A percentile compares a stretch with the other conserved stretches of the same genome.
phyloP scores from a whole-genome alignment of 371 early-diverging fungal genomes.

The Syncephalis plumigaleata region DNA sequence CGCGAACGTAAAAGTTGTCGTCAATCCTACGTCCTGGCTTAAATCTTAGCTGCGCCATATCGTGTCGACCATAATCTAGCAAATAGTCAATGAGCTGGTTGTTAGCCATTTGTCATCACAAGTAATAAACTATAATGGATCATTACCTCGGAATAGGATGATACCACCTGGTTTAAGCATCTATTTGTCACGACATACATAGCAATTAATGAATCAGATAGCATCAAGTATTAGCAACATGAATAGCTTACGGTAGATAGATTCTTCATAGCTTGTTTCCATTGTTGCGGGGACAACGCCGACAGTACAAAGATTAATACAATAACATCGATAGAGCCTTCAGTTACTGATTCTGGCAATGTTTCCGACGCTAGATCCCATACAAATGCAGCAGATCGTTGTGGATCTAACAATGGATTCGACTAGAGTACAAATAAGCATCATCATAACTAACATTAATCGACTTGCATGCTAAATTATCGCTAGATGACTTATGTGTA shows the following conservation, averaged over 20 bases:
- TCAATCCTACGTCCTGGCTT: constrained; percentile 54
- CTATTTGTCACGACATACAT: too few species aligned
- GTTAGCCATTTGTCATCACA: constrained; percentile 8
- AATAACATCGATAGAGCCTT: constrained; percentile 51
- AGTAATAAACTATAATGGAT: too few species aligned
- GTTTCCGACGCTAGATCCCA: constrained; percentile 56
- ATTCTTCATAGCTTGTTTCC: constrained; percentile 42
- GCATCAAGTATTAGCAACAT: too few species aligned
- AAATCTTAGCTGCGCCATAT: constrained; percentile 80
- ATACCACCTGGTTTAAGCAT: constrained; percentile 54
- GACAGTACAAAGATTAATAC: constrained; percentile 71
- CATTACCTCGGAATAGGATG: constrained; percentile 41
- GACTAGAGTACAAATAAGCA: too few species aligned
- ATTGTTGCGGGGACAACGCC: constrained; percentile 68
- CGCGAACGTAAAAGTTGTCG: constrained; percentile 72
- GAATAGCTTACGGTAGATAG: constrained; percentile 22
- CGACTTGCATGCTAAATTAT: too few species aligned
- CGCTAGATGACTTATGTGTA: too few species aligned
- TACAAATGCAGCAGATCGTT: constrained; percentile 53
- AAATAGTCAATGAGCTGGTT: constrained; percentile 45
- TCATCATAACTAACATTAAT: too few species aligned
- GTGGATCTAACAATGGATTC: too few species aligned
- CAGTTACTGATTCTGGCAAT: constrained; percentile 37
- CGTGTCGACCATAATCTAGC: constrained; percentile 75
- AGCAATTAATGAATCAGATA: too few species aligned